phyloP scores from a whole-genome alignment of 805 yeast species.

The Schwanniomyces polymorphus region DNA sequence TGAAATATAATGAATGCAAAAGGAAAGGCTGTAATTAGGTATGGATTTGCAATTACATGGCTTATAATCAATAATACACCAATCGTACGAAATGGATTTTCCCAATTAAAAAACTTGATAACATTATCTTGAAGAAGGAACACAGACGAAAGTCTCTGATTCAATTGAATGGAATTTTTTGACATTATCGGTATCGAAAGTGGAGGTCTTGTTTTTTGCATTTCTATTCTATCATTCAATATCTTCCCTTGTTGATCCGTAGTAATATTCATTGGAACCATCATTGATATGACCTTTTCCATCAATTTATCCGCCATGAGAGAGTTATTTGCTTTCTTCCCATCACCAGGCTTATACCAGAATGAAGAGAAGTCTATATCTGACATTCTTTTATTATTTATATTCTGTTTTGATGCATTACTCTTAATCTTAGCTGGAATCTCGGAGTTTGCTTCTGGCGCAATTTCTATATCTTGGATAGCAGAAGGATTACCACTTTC shows the following conservation, averaged over 20 bases:
- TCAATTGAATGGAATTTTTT: conserved; percentile 60
- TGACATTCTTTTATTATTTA: conserved; percentile 5
- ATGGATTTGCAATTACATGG: conserved; percentile 60
- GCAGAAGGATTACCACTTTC: conserved; percentile 12
- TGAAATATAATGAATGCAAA: conserved; percentile 51
- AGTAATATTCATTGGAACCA: conserved; percentile 57
- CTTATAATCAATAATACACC: conserved; percentile 53
- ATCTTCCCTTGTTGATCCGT: conserved; percentile 42
- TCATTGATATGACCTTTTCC: conserved; percentile 70
- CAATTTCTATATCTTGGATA: neutral
- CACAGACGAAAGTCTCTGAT: conserved; percentile 60
- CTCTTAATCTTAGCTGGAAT: neutral
- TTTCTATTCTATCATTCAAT: conserved; percentile 54
- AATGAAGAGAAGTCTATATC: conserved; percentile 18
- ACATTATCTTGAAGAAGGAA: conserved; percentile 61
- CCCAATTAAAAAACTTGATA: conserved; percentile 62
- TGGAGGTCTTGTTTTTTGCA: conserved; percentile 65
- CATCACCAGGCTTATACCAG: conserved; percentile 24
- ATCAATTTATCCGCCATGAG: conserved; percentile 64
- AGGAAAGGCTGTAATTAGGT: conserved; percentile 54
- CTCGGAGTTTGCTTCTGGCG: neutral
- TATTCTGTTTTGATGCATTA: neutral
- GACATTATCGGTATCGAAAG: conserved; percentile 71
- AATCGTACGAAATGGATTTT: conserved; percentile 59
- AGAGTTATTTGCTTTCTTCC: conserved; percentile 13